Percentiles rank a stretch among this genome's conserved stretches.
Conservation (phyloP, 2,329 filamentous ascomycete species). For the Fusarium beomiforme region DNA sequence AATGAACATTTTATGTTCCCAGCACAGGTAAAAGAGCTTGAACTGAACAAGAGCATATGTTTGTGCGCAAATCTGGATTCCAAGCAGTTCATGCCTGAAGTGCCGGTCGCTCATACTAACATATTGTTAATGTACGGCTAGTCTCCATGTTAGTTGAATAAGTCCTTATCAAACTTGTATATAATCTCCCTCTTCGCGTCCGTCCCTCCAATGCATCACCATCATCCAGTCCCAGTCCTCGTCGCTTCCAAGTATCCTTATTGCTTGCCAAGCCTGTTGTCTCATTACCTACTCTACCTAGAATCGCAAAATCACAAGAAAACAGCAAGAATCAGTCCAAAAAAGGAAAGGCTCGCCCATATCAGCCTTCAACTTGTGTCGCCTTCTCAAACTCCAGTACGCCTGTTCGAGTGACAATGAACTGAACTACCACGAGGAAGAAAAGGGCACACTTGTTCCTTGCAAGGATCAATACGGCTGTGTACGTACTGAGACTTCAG, state of each 20-base stretch:
- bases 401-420: slow-evolving; percentile 1
- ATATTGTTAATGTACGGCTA: neutral
- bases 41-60: no score
- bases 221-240: no score
- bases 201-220: no score
- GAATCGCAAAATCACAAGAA: no score
- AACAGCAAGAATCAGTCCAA: no score
- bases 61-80: neutral
- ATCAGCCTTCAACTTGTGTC: slow-evolving; percentile 7
- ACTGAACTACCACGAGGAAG: neutral
- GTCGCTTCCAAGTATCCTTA: no score
- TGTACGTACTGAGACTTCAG: neutral
- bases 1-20: neutral
- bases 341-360: neutral
- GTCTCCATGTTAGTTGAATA: neutral
- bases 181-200: no score
- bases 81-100: neutral
- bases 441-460: neutral
- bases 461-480: slow-evolving; percentile 13
- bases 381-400: slow-evolving; percentile 12
- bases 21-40: no score
- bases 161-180: neutral
- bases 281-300: no score
- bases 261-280: no score
- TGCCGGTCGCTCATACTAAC: neutral